phyloP scores from a whole-genome alignment of 2,329 filamentous ascomycete genomes.

The Ophiostoma piceae region DNA sequence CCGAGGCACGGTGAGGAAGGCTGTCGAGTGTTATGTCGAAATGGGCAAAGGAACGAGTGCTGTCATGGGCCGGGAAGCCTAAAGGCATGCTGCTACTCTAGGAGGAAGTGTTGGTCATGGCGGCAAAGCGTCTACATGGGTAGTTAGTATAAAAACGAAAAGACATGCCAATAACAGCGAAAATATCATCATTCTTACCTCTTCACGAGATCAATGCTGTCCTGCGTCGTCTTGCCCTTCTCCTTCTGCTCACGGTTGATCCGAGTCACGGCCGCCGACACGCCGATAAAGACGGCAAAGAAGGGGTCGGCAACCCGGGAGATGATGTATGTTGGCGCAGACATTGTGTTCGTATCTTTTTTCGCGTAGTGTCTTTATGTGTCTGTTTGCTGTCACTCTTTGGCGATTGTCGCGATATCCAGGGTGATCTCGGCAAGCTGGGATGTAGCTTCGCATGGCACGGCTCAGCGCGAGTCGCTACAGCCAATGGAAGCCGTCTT shows the following conservation, averaged over 20 bases:
- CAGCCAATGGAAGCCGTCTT: neutral
- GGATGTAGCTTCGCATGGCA: neutral
- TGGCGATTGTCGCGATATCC: neutral
- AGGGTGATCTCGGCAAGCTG: neutral
- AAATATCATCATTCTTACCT: constrained; percentile 35
- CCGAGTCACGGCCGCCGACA: constrained; percentile 50
- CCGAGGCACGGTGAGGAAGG: constrained; percentile 24
- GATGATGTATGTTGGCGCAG: constrained; percentile 54
- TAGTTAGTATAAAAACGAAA: no score
- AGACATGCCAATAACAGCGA: neutral
- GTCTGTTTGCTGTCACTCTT: neutral
- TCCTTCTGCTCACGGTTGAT: constrained; percentile 58
- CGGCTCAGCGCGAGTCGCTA: neutral
- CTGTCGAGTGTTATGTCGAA: neutral
- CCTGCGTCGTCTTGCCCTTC: constrained; percentile 48
- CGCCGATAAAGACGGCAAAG: constrained; percentile 53
- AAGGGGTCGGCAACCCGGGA: constrained; percentile 55
- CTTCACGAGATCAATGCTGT: constrained; percentile 46
- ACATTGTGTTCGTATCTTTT: constrained; percentile 37
- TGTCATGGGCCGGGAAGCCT: neutral
- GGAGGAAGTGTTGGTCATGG: neutral
- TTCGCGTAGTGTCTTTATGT: neutral
- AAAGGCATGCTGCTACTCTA: neutral
- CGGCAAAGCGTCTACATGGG: neutral
- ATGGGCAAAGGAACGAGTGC: no score